A percentile compares a stretch with the other conserved stretches of the same genome.
Evolutionary conservation across 108 stramenopile genomes (phyloP).

Genomic region (Cyclotella distinguenda): DNA sequence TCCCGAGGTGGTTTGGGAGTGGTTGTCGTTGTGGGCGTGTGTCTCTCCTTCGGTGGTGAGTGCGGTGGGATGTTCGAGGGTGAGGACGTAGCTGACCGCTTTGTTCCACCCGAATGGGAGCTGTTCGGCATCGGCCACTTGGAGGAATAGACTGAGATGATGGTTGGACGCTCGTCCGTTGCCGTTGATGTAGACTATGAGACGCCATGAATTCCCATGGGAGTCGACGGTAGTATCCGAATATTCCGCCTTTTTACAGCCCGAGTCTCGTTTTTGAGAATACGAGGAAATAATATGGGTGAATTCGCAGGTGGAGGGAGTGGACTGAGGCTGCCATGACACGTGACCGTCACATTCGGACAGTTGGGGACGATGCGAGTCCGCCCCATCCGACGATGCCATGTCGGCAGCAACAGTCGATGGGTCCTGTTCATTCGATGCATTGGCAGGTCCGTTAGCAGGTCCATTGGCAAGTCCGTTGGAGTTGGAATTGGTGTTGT

Average conservation of each 20-base stretch:
- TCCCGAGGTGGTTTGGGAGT: conserved; percentile 46
- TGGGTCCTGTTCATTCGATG: too few species aligned
- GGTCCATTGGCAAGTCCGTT: too few species aligned
- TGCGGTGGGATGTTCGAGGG: conserved; percentile 78
- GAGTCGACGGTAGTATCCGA: conserved; percentile 74
- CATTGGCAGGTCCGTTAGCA: too few species aligned
- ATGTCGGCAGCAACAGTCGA: too few species aligned
- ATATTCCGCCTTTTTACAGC: conserved; percentile 92
- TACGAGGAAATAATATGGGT: conserved; percentile 81
- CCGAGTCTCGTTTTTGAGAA: conserved; percentile 81
- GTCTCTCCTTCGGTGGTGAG: not conserved
- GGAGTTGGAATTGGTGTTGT: too few species aligned
- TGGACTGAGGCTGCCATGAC: conserved; percentile 76
- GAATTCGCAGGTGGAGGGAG: conserved; percentile 86
- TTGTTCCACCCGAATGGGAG: conserved; percentile 92
- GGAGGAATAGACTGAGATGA: conserved; percentile 84
- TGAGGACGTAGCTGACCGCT: conserved; percentile 82
- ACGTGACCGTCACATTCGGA: not conserved
- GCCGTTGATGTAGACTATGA: conserved; percentile 90
- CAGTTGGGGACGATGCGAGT: too few species aligned
- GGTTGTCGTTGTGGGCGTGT: conserved; percentile 69
- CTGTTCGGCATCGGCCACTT: conserved; percentile 89
- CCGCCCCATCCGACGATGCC: too few species aligned
- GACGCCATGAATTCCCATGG: conserved; percentile 85
- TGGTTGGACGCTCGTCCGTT: conserved; percentile 87